These are phyloP conservation scores for Backusella mclennaniae DNA, from an alignment of 192 early-diverging fungal genomes.

Conservation along the genomic window DNA sequence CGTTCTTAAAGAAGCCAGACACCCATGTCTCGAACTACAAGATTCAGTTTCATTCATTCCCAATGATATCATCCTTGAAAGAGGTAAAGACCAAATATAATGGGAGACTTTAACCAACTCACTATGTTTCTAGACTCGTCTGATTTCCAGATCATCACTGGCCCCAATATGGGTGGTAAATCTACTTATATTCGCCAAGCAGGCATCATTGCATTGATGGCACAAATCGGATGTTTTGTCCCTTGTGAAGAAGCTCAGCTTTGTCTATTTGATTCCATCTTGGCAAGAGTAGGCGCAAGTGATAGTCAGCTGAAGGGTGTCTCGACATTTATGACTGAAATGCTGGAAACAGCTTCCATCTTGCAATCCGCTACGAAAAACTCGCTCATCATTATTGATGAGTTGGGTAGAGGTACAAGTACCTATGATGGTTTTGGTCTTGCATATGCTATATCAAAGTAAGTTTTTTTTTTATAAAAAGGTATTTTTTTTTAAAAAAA, in stretches of 20 bases:
- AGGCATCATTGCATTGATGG: constrained; percentile 91
- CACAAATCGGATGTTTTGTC: constrained; percentile 93
- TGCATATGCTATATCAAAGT: constrained; percentile 97
- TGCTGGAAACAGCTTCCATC: constrained; percentile 91
- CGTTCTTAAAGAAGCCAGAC: constrained; percentile 69
- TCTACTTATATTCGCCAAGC: constrained; percentile 96
- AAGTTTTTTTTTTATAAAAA: constrained; percentile 27
- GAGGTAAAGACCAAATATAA: constrained; percentile 43
- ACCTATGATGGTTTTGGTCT: constrained; percentile 98
- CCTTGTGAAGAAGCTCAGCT: constrained; percentile 77
- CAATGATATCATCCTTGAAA: constrained; percentile 79
- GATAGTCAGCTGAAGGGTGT: constrained; percentile 92
- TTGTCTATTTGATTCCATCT: constrained; percentile 82
- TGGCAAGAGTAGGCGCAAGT: constrained; percentile 92
- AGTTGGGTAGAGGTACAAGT: constrained; percentile 95
- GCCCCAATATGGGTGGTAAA: constrained; percentile 99
- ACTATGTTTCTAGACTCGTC: constrained; percentile 37
- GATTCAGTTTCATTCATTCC: constrained; percentile 91
- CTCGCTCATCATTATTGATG: constrained; percentile 95
- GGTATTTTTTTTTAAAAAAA: neutral
- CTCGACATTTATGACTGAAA: constrained; percentile 96
- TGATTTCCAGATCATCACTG: constrained; percentile 90
- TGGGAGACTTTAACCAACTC: neutral
- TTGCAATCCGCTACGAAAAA: constrained; percentile 77
- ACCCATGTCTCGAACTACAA: constrained; percentile 94